Conservation (phyloP, 169 alveolate species). For the Cryptosporidium parvum region DNA sequence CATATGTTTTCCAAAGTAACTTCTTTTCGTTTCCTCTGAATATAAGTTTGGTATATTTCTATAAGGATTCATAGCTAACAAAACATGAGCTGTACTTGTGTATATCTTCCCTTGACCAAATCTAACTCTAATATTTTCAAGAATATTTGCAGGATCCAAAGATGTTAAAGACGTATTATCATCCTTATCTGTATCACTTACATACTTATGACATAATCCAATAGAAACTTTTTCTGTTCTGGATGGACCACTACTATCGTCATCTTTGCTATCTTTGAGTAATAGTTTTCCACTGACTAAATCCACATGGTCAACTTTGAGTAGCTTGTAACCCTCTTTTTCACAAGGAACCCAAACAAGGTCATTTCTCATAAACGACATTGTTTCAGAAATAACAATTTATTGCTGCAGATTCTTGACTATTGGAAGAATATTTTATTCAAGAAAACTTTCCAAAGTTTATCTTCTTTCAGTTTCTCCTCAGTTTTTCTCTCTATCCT, state of each 20-base stretch:
- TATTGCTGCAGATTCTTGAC: neutral
- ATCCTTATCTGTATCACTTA: constrained; percentile 63
- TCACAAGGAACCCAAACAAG: constrained; percentile 75
- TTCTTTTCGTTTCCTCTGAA: constrained; percentile 55
- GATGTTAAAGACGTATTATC: constrained; percentile 81
- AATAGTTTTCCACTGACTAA: constrained; percentile 8
- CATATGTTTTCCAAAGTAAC: constrained; percentile 68
- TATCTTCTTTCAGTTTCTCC: too few relatives aligned
- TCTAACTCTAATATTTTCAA: constrained; percentile 79
- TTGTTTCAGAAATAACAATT: neutral
- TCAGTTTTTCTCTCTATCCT: neutral
- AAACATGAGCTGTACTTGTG: constrained; percentile 74
- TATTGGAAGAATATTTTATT: neutral
- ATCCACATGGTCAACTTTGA: constrained; percentile 57
- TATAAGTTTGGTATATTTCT: constrained; percentile 58
- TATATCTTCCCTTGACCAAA: constrained; percentile 66
- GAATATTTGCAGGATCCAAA: constrained; percentile 80
- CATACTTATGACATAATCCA: constrained; percentile 12
- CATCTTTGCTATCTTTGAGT: constrained; percentile 26
- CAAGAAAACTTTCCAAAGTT: neutral
- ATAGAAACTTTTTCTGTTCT: constrained; percentile 35
- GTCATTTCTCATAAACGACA: constrained; percentile 60
- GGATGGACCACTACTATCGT: constrained; percentile 2
- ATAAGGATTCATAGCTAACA: constrained; percentile 78
- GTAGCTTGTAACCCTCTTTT: constrained; percentile 59